Conservation (phyloP, 495 filamentous ascomycete genomes). For the Friedmanniomyces endolithicus region DNA sequence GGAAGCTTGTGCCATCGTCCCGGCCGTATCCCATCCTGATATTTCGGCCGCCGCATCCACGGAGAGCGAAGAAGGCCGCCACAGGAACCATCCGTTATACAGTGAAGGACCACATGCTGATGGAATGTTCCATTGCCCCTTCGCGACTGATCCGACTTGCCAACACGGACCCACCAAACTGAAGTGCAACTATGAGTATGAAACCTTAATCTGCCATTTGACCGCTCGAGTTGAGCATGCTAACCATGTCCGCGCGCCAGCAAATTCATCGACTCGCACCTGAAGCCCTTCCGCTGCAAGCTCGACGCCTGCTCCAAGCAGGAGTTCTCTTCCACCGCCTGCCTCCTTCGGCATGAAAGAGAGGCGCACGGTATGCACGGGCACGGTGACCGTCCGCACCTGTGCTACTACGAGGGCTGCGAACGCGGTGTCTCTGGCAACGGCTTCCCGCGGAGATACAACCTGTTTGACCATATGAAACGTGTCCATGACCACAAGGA, state of each 20-base stretch:
- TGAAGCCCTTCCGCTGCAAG: constrained; percentile 91
- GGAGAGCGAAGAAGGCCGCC: constrained; percentile 17
- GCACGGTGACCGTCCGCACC: constrained; percentile 78
- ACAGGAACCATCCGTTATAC: constrained; percentile 64
- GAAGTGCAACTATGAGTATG: constrained; percentile 93
- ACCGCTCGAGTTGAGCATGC: background rate
- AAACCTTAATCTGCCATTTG: constrained; percentile 29
- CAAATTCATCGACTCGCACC: constrained; percentile 88
- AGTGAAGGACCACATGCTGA: constrained; percentile 54
- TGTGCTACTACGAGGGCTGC: constrained; percentile 73
- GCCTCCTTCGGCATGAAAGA: constrained; percentile 85
- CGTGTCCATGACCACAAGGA: constrained; percentile 71
- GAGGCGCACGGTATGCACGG: constrained; percentile 92
- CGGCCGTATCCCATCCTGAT: too few relatives aligned
- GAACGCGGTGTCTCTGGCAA: constrained; percentile 66
- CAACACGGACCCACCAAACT: constrained; percentile 77
- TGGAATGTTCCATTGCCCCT: constrained; percentile 84
- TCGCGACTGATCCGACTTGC: constrained; percentile 54
- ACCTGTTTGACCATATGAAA: constrained; percentile 87
- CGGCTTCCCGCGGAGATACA: constrained; percentile 88
- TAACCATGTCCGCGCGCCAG: constrained; percentile 33
- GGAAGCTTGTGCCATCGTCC: background rate
- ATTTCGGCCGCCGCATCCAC: background rate
- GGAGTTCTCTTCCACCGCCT: constrained; percentile 84
- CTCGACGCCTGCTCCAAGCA: constrained; percentile 60